Percentiles rank a stretch among this genome's conserved stretches.
Conservation (phyloP, 257 asterid genomes). For the Penstemon eatonii region DNA sequence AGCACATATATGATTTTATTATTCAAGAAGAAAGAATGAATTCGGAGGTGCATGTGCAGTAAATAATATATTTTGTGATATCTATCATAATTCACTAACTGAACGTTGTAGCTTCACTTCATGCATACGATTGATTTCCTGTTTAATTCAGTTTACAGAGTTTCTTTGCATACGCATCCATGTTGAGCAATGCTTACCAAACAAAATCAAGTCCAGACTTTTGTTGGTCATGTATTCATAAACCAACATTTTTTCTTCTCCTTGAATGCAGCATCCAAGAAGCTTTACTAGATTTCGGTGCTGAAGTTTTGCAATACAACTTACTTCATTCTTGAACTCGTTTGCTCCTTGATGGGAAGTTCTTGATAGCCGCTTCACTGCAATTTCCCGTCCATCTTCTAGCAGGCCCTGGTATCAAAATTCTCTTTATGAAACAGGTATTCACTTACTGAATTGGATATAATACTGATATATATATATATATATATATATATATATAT, state of each 20-base stretch:
- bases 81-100: too few relatives aligned
- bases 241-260: slow-evolving; percentile 49
- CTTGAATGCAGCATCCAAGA: slow-evolving; percentile 50
- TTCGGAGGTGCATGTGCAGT: background rate
- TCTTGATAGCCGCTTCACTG: slow-evolving; percentile 50
- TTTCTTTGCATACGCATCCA: too few relatives aligned
- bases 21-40: background rate
- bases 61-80: too few relatives aligned
- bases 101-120: too few relatives aligned
- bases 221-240: slow-evolving; percentile 53
- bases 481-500: too few relatives aligned
- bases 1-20: background rate
- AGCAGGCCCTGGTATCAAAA: slow-evolving; percentile 39
- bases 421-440: background rate
- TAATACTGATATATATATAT: background rate
- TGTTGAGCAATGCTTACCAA: slow-evolving; percentile 32
- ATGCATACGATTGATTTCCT: too few relatives aligned
- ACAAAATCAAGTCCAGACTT: slow-evolving; percentile 51
- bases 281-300: slow-evolving; percentile 63
- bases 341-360: slow-evolving; percentile 50
- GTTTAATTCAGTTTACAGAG: too few relatives aligned
- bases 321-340: slow-evolving; percentile 57
- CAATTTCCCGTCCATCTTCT: slow-evolving; percentile 47
- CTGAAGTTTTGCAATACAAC: slow-evolving; percentile 48
- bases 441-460: background rate